Conservation (phyloP, 1,284 basidiomycete species). For the Cryptococcus sp. region DNA sequence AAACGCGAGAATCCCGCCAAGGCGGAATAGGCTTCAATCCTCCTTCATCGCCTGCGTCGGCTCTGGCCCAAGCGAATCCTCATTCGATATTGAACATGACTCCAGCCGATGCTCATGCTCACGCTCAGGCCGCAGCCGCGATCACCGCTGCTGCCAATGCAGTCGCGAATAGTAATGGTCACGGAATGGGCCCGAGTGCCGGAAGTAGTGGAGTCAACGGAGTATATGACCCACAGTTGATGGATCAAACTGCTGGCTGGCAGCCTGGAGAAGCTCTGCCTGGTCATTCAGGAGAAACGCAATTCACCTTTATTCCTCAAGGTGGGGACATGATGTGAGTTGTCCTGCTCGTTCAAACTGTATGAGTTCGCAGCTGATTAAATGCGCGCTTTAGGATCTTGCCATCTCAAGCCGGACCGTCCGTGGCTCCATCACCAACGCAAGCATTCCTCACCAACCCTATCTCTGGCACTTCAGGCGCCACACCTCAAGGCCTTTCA, state of each 20-base stretch:
- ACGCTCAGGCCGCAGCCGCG: neutral
- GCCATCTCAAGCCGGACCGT: conserved; percentile 48
- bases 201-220: conserved; percentile 1
- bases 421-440: conserved; percentile 43
- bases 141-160: conserved; percentile 1
- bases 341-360: neutral
- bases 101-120: conserved; percentile 4
- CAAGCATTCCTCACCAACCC: conserved; percentile 24
- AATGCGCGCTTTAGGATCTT: conserved; percentile 36
- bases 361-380: neutral
- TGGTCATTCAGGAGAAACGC: conserved; percentile 27
- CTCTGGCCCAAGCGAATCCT: conserved; percentile 4
- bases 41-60: conserved; percentile 15
- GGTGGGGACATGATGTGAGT: conserved; percentile 52
- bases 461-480: conserved; percentile 13
- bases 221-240: conserved; percentile 43
- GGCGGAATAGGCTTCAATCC: conserved; percentile 6
- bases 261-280: conserved; percentile 35
- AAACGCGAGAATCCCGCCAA: conserved; percentile 51
- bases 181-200: neutral
- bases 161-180: conserved; percentile 7
- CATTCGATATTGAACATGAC: neutral
- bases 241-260: conserved; percentile 36
- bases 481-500: neutral
- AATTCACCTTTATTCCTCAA: conserved; percentile 49